Conservation (phyloP, 495 filamentous ascomycete genomes). For the Echria macrotheca region DNA sequence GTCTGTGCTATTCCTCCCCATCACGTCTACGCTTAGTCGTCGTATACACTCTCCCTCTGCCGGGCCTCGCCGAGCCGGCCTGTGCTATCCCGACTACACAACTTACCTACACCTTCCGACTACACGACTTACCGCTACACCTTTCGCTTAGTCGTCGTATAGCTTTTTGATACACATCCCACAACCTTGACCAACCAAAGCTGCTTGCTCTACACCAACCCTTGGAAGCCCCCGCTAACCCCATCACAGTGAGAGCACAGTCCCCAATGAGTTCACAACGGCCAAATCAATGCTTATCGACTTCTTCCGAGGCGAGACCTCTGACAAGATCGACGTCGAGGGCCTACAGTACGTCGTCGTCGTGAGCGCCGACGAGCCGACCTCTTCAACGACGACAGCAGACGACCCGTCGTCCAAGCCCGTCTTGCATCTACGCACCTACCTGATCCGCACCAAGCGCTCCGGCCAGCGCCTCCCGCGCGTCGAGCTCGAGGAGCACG, state of each 20-base stretch:
- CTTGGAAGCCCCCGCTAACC: not conserved
- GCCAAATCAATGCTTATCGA: conserved; percentile 84
- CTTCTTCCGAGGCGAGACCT: conserved; percentile 70
- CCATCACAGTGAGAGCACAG: conserved; percentile 54
- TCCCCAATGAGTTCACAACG: conserved; percentile 67
- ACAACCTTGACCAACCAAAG: no score
- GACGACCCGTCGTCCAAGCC: conserved; percentile 55
- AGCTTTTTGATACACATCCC: no score
- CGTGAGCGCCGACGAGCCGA: conserved; percentile 70
- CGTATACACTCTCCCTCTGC: no score
- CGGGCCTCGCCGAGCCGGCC: no score
- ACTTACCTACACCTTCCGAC: no score
- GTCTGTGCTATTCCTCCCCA: not conserved
- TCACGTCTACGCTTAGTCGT: not conserved
- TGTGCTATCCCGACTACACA: no score
- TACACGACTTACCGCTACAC: no score
- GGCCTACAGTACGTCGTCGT: conserved; percentile 84
- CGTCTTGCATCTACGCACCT: conserved; percentile 73
- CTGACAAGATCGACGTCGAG: conserved; percentile 81
- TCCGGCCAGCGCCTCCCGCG: conserved; percentile 81
- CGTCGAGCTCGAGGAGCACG: conserved; percentile 92
- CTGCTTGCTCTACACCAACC: no score
- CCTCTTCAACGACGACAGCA: conserved; percentile 18
- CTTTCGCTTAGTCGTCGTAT: no score
- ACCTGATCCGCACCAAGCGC: conserved; percentile 76